phyloP scores from a whole-genome alignment of 2,329 filamentous ascomycete species.

The Acarospora socialis region DNA sequence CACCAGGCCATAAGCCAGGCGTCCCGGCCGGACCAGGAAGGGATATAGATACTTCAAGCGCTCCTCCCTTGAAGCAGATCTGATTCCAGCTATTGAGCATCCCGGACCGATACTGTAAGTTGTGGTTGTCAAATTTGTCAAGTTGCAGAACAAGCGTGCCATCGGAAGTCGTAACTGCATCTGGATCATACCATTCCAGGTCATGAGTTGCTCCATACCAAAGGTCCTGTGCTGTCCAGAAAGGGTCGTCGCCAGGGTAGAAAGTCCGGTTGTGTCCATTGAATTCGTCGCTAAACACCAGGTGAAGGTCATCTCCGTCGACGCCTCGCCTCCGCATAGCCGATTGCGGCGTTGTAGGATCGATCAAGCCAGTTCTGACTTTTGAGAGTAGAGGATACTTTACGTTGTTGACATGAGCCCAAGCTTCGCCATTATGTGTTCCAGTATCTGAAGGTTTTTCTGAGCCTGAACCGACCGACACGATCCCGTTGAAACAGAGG shows the following conservation, averaged over 20 bases:
- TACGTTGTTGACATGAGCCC: slow-evolving; percentile 31
- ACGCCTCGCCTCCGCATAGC: slow-evolving; percentile 40
- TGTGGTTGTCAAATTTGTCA: slow-evolving; percentile 49
- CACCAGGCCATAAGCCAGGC: slow-evolving; percentile 58
- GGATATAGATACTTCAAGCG: slow-evolving; percentile 54
- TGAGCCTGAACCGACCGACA: no score
- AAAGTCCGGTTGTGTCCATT: slow-evolving; percentile 52
- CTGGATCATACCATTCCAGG: slow-evolving; percentile 57
- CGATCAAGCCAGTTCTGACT: slow-evolving; percentile 45
- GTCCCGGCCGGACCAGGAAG: slow-evolving; percentile 51
- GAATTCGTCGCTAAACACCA: slow-evolving; percentile 61
- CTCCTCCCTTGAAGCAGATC: slow-evolving; percentile 55
- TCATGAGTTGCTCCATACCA: slow-evolving; percentile 59
- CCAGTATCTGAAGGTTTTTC: slow-evolving; percentile 20
- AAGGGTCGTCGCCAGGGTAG: slow-evolving; percentile 55
- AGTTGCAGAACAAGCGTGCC: slow-evolving; percentile 50
- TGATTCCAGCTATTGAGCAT: slow-evolving; percentile 63
- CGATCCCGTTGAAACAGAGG: slow-evolving; percentile 5
- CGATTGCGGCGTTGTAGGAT: slow-evolving; percentile 49
- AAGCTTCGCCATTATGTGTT: slow-evolving; percentile 29
- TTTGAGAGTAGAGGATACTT: slow-evolving; percentile 39
- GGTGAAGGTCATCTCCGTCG: slow-evolving; percentile 45
- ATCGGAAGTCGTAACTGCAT: slow-evolving; percentile 46
- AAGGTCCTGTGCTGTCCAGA: slow-evolving; percentile 50
- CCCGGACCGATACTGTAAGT: slow-evolving; percentile 51